phyloP scores from a whole-genome alignment of 257 asterid species.

The Solanum arcanum region DNA sequence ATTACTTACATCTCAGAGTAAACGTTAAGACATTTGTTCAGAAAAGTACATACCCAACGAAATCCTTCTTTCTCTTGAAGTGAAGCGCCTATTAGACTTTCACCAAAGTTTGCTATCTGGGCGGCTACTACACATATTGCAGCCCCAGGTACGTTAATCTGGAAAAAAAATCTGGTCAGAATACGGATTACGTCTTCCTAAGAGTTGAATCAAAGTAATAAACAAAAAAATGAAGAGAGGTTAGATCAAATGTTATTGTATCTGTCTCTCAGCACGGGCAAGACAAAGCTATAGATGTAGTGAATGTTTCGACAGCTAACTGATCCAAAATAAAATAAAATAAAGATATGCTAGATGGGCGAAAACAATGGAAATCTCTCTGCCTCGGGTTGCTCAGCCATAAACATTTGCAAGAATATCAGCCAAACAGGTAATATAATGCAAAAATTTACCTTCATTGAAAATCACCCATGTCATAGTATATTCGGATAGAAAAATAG shows the following conservation, averaged over 20 bases:
- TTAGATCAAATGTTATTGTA: background rate
- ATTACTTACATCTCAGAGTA: background rate
- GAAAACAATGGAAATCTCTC: background rate
- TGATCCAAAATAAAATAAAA: background rate
- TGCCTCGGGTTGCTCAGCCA: background rate
- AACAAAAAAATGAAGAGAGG: background rate
- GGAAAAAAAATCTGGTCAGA: constrained; percentile 6
- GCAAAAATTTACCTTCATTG: background rate
- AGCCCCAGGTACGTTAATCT: constrained; percentile 50
- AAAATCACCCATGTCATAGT: background rate
- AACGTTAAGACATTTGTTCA: background rate
- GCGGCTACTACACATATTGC: constrained; percentile 66
- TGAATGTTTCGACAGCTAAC: background rate
- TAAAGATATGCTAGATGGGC: background rate
- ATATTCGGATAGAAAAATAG: background rate
- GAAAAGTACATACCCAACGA: constrained; percentile 29
- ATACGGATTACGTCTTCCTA: background rate
- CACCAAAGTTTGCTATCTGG: constrained; percentile 96
- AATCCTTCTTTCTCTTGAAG: constrained; percentile 51
- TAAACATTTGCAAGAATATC: background rate
- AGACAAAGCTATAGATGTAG: background rate
- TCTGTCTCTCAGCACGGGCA: background rate
- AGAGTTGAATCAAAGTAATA: background rate
- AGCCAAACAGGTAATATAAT: background rate
- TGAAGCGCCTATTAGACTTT: constrained; percentile 84